These are phyloP conservation scores for Myrica gale DNA, from an alignment of 306 rosid genomes.

Conservation along the genomic window DNA sequence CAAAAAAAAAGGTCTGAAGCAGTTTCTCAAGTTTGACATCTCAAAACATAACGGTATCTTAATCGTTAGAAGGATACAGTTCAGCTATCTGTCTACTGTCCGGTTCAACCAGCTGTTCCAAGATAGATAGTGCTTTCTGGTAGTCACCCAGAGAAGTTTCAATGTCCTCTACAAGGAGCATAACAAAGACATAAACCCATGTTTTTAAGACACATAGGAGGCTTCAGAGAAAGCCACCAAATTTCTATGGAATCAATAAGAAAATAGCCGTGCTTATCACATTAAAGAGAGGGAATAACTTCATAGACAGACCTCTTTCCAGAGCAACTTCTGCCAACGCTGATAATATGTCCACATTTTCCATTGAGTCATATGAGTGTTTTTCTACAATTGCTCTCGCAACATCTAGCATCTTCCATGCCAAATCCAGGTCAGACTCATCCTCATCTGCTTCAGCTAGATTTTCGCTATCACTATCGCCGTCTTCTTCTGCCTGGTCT, in stretches of 20 bases:
- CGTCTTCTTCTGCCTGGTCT: slow-evolving; percentile 56
- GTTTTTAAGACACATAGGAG: slow-evolving; percentile 20
- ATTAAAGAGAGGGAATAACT: slow-evolving; percentile 12
- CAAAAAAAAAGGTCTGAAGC: slow-evolving; percentile 2
- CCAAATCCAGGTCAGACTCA: slow-evolving; percentile 89
- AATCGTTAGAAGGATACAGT: slow-evolving; percentile 70
- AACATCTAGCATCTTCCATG: slow-evolving; percentile 98
- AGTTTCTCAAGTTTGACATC: slow-evolving; percentile 18
- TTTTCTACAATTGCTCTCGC: slow-evolving; percentile 95
- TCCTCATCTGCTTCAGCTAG: slow-evolving; percentile 87
- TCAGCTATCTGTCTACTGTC: slow-evolving; percentile 82
- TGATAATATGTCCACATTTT: slow-evolving; percentile 87
- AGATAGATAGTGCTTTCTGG: slow-evolving; percentile 71
- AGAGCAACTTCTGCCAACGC: slow-evolving; percentile 89
- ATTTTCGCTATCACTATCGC: slow-evolving; percentile 66
- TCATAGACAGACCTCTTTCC: slow-evolving; percentile 69
- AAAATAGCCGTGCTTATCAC: not conserved
- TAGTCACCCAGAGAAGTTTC: slow-evolving; percentile 89
- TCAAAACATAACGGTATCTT: slow-evolving; percentile 3
- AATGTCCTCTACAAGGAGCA: slow-evolving; percentile 74
- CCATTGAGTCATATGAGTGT: slow-evolving; percentile 66
- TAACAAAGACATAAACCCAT: slow-evolving; percentile 20
- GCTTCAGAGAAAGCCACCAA: slow-evolving; percentile 10
- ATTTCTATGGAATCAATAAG: not conserved
- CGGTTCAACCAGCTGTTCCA: slow-evolving; percentile 81